Base-by-base conservation (phyloP, 2,329 filamentous ascomycete species). In the Macroventuria anomochaeta region DNA sequence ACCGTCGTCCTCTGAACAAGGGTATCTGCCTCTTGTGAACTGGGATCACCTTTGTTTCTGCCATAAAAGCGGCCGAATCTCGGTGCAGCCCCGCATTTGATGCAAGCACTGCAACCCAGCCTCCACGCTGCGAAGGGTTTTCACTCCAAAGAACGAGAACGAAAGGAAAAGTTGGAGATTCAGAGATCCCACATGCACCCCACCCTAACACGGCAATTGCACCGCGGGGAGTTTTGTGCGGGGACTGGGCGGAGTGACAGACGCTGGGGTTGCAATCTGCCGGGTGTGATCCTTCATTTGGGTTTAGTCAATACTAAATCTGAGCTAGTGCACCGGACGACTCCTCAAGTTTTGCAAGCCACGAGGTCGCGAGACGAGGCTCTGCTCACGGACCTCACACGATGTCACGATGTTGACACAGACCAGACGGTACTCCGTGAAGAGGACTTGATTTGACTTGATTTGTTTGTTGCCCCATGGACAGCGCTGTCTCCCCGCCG, bases 341-440 rank as follows among this genome's bases (percentile, higher is more conserved):
- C 33, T 34, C 28, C 34, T 44, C 39, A 40, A 25, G 37, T 44
- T 49, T 46, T 54, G 51, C 51, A 49, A 54, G 46, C 51, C 51
- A 54, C 51, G 44, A 54, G 51, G 23, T 31, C 44, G 39, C 44
- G 44, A 54, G 51, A 54, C 44, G 51, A 54, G 39, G 44, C 44
- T 49, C 44, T 49, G 39, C 33, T 26, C 47, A 44, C 51, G 21
- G 46, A 40, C 34, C 46, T 44, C 23, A 23, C 39, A 48, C 51
- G 39, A 49, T 49, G 44, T 40, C 29, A 49, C 40, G 33, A 25
- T 25, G 23, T 25, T 8, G 23, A 25, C 23, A 5, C 5, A 25
- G 23, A 25, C 23, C n/a, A n/a, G n/a, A n/a, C n/a, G n/a, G n/a
- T n/a, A n/a, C n/a, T n/a, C n/a, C n/a, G n/a, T n/a, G n/a, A n/a